Percentiles rank a stretch among this genome's conserved stretches.
Evolutionary conservation across 2,329 filamentous ascomycete species (phyloP).

Genomic region (Apiospora sp.): DNA sequence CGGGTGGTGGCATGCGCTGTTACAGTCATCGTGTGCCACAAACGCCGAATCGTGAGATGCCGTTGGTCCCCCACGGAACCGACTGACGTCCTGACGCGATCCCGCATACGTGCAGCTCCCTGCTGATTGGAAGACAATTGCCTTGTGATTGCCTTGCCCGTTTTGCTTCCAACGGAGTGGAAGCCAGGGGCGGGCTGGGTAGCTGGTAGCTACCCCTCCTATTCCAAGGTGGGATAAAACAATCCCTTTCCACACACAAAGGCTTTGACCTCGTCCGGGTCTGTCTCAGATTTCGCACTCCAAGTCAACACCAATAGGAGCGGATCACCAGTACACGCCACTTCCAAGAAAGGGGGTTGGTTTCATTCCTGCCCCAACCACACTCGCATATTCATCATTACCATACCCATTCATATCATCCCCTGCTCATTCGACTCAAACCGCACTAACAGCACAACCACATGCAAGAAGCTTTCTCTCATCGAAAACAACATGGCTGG

Average conservation of each 20-base stretch:
- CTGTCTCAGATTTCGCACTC: constrained; percentile 11
- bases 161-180: not conserved
- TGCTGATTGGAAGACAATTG: constrained; percentile 20
- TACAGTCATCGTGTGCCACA: not conserved
- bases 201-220: constrained; percentile 1
- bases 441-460: too few species aligned
- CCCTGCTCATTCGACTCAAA: too few species aligned
- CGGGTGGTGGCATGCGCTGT: constrained; percentile 1
- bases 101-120: not conserved
- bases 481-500: not conserved
- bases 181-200: not conserved
- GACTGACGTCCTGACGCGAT: constrained; percentile 9
- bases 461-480: not conserved
- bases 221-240: not conserved
- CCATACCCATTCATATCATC: not conserved
- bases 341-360: constrained; percentile 13
- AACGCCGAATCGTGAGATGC: not conserved
- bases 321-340: not conserved
- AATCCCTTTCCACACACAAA: constrained; percentile 6
- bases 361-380: not conserved
- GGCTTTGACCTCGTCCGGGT: not conserved
- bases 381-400: too few species aligned
- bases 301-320: not conserved
- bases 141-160: constrained; percentile 2
- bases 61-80: not conserved